phyloP scores from a whole-genome alignment of 1,139 yeast species.

The Kurtzmaniella quercitrusa region DNA sequence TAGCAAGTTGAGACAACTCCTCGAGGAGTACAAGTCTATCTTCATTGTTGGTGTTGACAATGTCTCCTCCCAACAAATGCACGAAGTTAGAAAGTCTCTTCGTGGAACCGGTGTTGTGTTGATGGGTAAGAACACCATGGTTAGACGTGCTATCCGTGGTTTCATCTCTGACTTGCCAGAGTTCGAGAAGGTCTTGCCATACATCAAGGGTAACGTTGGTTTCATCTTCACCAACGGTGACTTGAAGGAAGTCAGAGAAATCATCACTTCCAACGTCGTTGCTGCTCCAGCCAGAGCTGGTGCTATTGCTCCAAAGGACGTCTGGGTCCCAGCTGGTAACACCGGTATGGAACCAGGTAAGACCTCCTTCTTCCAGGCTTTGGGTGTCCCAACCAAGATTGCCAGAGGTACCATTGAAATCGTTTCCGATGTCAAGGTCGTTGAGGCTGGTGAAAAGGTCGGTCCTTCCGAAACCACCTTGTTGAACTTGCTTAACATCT shows the following conservation, averaged over 20 bases:
- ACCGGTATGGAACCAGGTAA: conserved; percentile 99
- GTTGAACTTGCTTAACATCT: conserved; percentile 98
- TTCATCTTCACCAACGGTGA: conserved; percentile 98
- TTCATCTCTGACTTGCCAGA: conserved; percentile 93
- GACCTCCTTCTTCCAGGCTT: conserved; percentile 99
- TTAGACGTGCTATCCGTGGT: conserved; percentile 99
- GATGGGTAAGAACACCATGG: conserved; percentile 99
- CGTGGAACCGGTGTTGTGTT: conserved; percentile 93
- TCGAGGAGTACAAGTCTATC: conserved; percentile 96
- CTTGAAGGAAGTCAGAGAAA: conserved; percentile 88
- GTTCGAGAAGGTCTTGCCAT: conserved; percentile 91
- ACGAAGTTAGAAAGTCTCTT: conserved; percentile 95
- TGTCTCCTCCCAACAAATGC: conserved; percentile 99
- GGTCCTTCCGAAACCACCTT: conserved; percentile 99
- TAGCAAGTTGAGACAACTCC: conserved; percentile 88
- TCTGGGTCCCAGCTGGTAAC: conserved; percentile 98
- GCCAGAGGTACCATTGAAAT: conserved; percentile 99
- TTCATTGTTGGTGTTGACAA: conserved; percentile 99
- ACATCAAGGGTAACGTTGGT: conserved; percentile 97
- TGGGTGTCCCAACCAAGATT: conserved; percentile 99
- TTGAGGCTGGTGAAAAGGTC: conserved; percentile 77
- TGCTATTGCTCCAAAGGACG: conserved; percentile 98
- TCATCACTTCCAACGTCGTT: conserved; percentile 84
- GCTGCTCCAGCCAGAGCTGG: conserved; percentile 99
- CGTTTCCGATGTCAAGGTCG: conserved; percentile 95